Base-by-base conservation (phyloP, 345 rosid species). In the Murraya paniculata region DNA sequence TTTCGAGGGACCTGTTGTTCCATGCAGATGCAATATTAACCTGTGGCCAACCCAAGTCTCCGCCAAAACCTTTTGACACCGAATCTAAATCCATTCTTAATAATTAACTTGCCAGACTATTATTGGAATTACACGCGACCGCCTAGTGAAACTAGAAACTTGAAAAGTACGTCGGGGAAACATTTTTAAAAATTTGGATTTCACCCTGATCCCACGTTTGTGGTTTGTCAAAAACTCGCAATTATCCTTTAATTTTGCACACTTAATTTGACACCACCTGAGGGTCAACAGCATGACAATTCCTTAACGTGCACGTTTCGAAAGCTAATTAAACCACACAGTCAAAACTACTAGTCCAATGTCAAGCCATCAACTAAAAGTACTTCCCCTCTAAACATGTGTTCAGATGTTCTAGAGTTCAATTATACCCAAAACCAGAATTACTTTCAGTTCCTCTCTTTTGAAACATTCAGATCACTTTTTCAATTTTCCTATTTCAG, bases 291-390 rank as follows among this genome's bases (percentile, higher is more conserved):
- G 27, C 25, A 33, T 53, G 28, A 58, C 74, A 8, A 22, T 66
- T 65, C 10, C 73, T 68, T 71, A 14, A 39, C n/a, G 0, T n/a
- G 67, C 10, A 22, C 16, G 68, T 28, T 65, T 67, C 28, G 16
- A 59, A 36, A 59, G 14, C 25, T 39, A 67, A 31, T 50, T 38
- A 57, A 35, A 83, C 86, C 89, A 41, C 62, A 79, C 72, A 66
- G 89, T 87, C 88, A 83, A 79, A 86, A 82, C 89, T 73, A 79
- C 83, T 85, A 65, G 80, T 83, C 85, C 35, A 7, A 6, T 28
- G 53, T 41, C 68, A 68, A 55, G 18, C 56, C 68, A 68, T 24
- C 64, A 35, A 22, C 76, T 45, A 35, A 30, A 64, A 38, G 31
- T 4, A 62, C 11, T 53, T 21, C 53, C 6, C 14, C 24, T 22